These are phyloP conservation scores for Acidomyces sp. DNA, from an alignment of 495 filamentous ascomycete species.

Conservation along the genomic window DNA sequence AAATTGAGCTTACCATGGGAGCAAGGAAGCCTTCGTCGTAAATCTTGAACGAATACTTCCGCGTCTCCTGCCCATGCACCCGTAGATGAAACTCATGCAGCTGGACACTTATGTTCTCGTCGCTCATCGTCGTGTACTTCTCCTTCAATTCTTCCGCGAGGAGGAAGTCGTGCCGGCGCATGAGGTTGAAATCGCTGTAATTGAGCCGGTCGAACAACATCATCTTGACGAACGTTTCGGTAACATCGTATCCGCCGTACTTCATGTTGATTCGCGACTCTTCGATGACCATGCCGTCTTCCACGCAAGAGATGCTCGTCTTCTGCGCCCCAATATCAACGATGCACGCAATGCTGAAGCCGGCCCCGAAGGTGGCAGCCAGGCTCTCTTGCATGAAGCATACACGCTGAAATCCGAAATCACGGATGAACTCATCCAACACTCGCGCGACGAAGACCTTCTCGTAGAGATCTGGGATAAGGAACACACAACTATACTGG, in stretches of 20 bases:
- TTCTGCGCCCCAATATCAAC: slow-evolving; percentile 97
- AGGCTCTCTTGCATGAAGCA: slow-evolving; percentile 94
- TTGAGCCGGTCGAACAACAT: slow-evolving; percentile 92
- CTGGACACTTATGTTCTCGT: slow-evolving; percentile 69
- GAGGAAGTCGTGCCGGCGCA: slow-evolving; percentile 79
- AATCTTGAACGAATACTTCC: slow-evolving; percentile 83
- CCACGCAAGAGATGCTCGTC: slow-evolving; percentile 93
- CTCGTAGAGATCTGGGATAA: slow-evolving; percentile 94
- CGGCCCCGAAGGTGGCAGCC: slow-evolving; percentile 89
- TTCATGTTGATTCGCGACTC: slow-evolving; percentile 90
- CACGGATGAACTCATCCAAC: slow-evolving; percentile 70
- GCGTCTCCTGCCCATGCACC: slow-evolving; percentile 72
- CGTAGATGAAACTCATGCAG: slow-evolving; percentile 78
- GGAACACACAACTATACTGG: slow-evolving; percentile 84
- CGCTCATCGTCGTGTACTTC: slow-evolving; percentile 75
- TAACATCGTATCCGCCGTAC: slow-evolving; percentile 83
- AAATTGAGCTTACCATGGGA: slow-evolving; percentile 47
- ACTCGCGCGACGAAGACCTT: slow-evolving; percentile 75
- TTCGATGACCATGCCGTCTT: slow-evolving; percentile 88
- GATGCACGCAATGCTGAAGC: slow-evolving; percentile 81
- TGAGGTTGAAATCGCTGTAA: slow-evolving; percentile 83
- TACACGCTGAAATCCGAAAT: slow-evolving; percentile 74
- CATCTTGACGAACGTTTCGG: slow-evolving; percentile 90
- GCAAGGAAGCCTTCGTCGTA: slow-evolving; percentile 90
- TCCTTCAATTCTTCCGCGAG: slow-evolving; percentile 90